Evolutionary conservation across 306 rosid species (phyloP).

Genomic region (Trifolium pratense): DNA sequence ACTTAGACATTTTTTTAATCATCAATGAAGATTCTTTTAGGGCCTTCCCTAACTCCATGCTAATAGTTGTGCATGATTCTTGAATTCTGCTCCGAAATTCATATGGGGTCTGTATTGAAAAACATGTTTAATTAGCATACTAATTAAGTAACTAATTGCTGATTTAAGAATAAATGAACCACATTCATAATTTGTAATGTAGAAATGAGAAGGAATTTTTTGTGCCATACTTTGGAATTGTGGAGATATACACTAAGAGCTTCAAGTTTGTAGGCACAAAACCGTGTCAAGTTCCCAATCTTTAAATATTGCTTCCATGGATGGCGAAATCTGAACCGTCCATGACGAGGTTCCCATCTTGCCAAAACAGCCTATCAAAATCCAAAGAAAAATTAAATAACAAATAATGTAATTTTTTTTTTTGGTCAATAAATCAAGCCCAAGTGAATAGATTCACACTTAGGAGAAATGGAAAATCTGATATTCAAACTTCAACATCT

Average conservation of each 20-base stretch:
- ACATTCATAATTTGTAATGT: too few species aligned
- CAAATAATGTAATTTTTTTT: too few species aligned
- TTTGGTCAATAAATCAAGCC: too few species aligned
- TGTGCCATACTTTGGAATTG: not conserved
- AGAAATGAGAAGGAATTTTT: too few species aligned
- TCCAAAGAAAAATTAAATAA: not conserved
- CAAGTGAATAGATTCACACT: too few species aligned
- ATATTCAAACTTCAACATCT: too few species aligned
- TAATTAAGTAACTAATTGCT: too few species aligned
- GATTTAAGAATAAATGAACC: too few species aligned
- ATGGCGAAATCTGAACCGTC: constrained; percentile 56
- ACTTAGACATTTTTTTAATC: constrained; percentile 38
- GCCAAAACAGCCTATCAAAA: constrained; percentile 58
- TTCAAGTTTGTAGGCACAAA: constrained; percentile 59
- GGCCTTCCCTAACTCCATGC: constrained; percentile 50
- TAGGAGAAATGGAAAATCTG: too few species aligned
- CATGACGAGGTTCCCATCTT: constrained; percentile 70
- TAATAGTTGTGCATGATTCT: constrained; percentile 47
- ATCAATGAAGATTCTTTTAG: constrained; percentile 47
- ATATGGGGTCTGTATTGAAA: constrained; percentile 34
- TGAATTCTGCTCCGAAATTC: constrained; percentile 45
- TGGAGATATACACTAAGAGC: constrained; percentile 51
- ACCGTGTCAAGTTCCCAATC: constrained; percentile 49
- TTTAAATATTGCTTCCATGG: constrained; percentile 71
- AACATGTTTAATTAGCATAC: too few species aligned